These are phyloP conservation scores for Cladosporium phlei DNA, from an alignment of 2,329 filamentous ascomycete species.

Conservation along the genomic window DNA sequence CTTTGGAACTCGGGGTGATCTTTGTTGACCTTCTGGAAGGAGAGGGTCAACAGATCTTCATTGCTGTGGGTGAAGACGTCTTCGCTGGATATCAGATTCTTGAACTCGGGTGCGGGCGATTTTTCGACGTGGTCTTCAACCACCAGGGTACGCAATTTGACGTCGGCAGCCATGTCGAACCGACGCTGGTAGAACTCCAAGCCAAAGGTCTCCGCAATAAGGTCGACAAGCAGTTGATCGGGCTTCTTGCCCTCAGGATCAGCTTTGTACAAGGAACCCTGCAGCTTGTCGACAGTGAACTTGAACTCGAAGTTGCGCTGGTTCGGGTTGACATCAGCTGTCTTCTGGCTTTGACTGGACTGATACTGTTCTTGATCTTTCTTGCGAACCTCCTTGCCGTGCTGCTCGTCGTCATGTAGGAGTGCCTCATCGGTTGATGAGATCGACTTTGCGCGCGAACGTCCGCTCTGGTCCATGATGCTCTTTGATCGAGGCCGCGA, in stretches of 20 bases:
- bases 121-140: conserved; percentile 93
- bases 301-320: conserved; percentile 94
- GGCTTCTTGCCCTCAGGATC: conserved; percentile 70
- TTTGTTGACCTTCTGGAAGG: conserved; percentile 82
- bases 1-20: conserved; percentile 90
- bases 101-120: conserved; percentile 83
- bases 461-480: conserved; percentile 36
- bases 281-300: conserved; percentile 89
- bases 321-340: conserved; percentile 57
- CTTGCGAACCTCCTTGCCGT: conserved; percentile 54
- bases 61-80: conserved; percentile 63
- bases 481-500: conserved; percentile 21
- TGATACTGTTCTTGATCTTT: conserved; percentile 41
- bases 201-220: conserved; percentile 84
- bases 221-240: conserved; percentile 80
- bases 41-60: conserved; percentile 78
- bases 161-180: conserved; percentile 89
- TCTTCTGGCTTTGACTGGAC: conserved; percentile 49
- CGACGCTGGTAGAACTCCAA: conserved; percentile 83
- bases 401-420: conserved; percentile 59
- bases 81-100: conserved; percentile 94
- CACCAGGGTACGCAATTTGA: conserved; percentile 77
- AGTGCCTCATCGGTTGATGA: conserved; percentile 74
- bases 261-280: conserved; percentile 85
- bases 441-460: conserved; percentile 65